Evolutionary conservation across 1,139 yeast species (phyloP).

Genomic region (Scheffersomyces illinoinensis): DNA sequence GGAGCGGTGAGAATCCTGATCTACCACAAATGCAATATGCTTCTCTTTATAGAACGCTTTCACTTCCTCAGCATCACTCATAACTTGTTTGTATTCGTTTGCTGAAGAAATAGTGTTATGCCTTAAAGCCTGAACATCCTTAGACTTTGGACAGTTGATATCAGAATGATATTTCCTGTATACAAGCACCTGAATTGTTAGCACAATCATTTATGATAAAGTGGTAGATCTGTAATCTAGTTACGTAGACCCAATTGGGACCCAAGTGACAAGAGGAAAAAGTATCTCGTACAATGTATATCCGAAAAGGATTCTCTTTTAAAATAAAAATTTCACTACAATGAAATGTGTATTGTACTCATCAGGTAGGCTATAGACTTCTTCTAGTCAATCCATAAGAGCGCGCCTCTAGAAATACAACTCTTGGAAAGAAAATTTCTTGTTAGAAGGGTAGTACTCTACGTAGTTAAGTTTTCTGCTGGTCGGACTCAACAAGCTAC

Average conservation of each 20-base stretch:
- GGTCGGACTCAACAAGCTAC: slow-evolving; percentile 48
- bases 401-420: slow-evolving; percentile 32
- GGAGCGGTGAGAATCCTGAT: slow-evolving; percentile 39
- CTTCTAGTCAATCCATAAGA: neutral
- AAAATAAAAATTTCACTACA: neutral
- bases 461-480: slow-evolving; percentile 59
- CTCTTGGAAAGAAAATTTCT: slow-evolving; percentile 50
- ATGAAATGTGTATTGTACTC: too few relatives aligned
- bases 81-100: neutral
- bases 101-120: neutral
- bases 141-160: neutral
- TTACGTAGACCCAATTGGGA: too few relatives aligned
- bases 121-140: neutral
- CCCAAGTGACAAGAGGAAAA: too few relatives aligned
- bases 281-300: neutral
- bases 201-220: too few relatives aligned
- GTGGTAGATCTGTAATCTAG: too few relatives aligned
- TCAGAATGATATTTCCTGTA: neutral
- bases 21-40: slow-evolving; percentile 38
- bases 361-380: neutral
- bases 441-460: slow-evolving; percentile 66
- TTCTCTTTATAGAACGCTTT: slow-evolving; percentile 19
- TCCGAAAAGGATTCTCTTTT: neutral
- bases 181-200: neutral
- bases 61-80: neutral